Conservation (phyloP, 2,329 filamentous ascomycete species). For the Paecilomyces dactylethromorphus region DNA sequence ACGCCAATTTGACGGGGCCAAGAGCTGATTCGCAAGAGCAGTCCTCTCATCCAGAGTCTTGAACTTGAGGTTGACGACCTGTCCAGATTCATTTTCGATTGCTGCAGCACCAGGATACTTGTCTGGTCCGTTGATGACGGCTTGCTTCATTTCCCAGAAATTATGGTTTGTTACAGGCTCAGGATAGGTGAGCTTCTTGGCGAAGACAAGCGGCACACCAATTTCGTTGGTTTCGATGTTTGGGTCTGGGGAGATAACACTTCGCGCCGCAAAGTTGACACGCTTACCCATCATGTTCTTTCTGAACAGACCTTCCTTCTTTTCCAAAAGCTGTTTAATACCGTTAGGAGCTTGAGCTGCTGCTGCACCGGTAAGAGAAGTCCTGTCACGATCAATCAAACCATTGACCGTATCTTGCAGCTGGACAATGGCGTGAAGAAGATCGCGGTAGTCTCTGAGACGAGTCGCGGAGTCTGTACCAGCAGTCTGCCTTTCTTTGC, state of each 20-base stretch:
- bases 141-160: conserved; percentile 90
- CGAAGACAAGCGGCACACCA: conserved; percentile 95
- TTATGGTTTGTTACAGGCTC: conserved; percentile 97
- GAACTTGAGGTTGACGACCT: conserved; percentile 77
- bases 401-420: conserved; percentile 88
- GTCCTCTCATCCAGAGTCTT: conserved; percentile 85
- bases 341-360: conserved; percentile 79
- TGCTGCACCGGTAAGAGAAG: conserved; percentile 71
- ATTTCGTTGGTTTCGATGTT: conserved; percentile 99
- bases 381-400: conserved; percentile 84
- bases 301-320: conserved; percentile 95
- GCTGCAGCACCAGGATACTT: conserved; percentile 92
- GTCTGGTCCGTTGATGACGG: conserved; percentile 88
- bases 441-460: conserved; percentile 61
- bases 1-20: conserved; percentile 72
- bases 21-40: conserved; percentile 84
- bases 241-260: conserved; percentile 95
- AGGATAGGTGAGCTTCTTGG: conserved; percentile 89
- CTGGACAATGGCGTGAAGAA: conserved; percentile 74
- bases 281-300: conserved; percentile 99
- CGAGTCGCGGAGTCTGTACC: conserved; percentile 41
- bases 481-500: conserved; percentile 57
- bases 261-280: conserved; percentile 95
- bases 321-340: conserved; percentile 96
- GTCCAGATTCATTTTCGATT: conserved; percentile 92